phyloP scores from a whole-genome alignment of 176 grass and related monocot genomes.

The Lolium rigidum region DNA sequence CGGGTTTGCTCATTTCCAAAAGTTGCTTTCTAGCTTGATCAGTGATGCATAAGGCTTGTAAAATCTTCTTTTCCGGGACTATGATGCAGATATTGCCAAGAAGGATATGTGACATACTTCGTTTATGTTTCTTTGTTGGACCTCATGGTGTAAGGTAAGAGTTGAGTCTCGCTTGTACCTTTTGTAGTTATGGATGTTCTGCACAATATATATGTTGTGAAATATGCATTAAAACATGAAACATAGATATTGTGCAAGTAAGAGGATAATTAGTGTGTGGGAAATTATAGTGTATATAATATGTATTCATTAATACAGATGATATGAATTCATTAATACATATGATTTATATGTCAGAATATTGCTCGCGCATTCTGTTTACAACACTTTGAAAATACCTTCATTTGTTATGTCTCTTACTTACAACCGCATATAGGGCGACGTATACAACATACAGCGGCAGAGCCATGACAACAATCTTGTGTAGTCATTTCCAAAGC shows the following conservation, averaged over 20 bases:
- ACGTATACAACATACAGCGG: too few species aligned
- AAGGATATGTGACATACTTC: slow-evolving; percentile 62
- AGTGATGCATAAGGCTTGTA: neutral
- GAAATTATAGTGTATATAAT: too few species aligned
- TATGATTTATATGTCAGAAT: too few species aligned
- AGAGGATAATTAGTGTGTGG: neutral
- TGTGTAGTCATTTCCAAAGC: too few species aligned
- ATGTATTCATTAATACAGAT: too few species aligned
- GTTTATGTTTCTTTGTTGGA: slow-evolving; percentile 61
- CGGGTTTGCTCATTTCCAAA: slow-evolving; percentile 55
- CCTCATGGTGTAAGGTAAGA: slow-evolving; percentile 57
- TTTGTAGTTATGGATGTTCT: neutral
- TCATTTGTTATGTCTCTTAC: too few species aligned
- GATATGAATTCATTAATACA: too few species aligned
- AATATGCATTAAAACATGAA: neutral
- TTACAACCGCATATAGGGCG: too few species aligned
- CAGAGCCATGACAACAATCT: too few species aligned
- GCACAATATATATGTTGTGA: neutral
- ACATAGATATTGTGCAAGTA: neutral
- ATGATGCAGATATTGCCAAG: slow-evolving; percentile 55
- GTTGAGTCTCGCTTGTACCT: neutral
- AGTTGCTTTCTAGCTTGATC: neutral
- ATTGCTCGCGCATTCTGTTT: too few species aligned
- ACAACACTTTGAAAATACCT: too few species aligned
- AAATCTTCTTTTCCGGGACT: neutral